Evolutionary conservation across 352 stramenopile species (phyloP).

Genomic region (Pythium apleroticum): DNA sequence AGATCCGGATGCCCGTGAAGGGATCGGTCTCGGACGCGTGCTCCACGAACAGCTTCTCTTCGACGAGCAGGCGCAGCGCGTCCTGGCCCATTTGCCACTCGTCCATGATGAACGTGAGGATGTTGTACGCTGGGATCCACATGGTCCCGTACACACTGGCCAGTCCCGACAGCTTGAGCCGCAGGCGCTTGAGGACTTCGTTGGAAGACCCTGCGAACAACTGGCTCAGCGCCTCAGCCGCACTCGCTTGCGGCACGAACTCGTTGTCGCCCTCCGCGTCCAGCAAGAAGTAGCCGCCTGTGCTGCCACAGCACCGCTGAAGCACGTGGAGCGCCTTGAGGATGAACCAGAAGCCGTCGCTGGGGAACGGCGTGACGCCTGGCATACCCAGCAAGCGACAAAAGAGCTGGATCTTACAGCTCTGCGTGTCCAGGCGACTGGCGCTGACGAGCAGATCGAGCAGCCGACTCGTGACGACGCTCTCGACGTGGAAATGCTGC

Average conservation of each 20-base stretch:
- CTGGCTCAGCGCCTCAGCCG: conserved; percentile 38
- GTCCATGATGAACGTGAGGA: conserved; percentile 49
- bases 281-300: conserved; percentile 45
- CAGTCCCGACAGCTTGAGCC: conserved; percentile 40
- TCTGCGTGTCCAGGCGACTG: conserved; percentile 53
- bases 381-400: conserved; percentile 39
- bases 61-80: conserved; percentile 24
- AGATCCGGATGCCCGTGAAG: conserved; percentile 14
- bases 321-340: conserved; percentile 49
- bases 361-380: conserved; percentile 36
- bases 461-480: conserved; percentile 39
- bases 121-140: conserved; percentile 50
- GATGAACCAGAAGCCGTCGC: conserved; percentile 54
- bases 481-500: conserved; percentile 41
- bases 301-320: conserved; percentile 38
- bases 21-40: conserved; percentile 12
- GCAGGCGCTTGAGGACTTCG: conserved; percentile 45
- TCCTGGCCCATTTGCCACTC: conserved; percentile 43
- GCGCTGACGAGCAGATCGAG: conserved; percentile 48
- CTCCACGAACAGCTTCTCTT: conserved; percentile 28
- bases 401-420: conserved; percentile 56
- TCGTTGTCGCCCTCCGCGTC: conserved; percentile 47
- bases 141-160: conserved; percentile 52
- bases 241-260: conserved; percentile 45
- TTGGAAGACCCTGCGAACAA: conserved; percentile 36